Base-by-base conservation (phyloP, 371 early-diverging fungal species). In the Mucor racemosus region DNA sequence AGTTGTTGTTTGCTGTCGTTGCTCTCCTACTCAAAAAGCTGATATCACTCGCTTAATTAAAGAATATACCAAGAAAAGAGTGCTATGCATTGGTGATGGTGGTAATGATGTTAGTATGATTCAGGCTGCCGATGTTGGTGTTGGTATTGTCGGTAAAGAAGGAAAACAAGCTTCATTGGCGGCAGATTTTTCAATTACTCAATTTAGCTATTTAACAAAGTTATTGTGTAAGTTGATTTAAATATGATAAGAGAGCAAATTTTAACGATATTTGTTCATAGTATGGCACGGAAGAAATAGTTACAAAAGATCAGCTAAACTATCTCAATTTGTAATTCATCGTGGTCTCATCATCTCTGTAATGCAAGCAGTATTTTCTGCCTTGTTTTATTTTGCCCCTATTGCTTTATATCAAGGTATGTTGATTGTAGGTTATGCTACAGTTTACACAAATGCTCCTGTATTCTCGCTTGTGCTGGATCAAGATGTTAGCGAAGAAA, bases 51-150 rank as follows among this genome's bases (percentile, higher is more conserved):
- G 89, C 15, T 70, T 96, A 53, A 91, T 99, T 56, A 92, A 92
- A 74, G 76, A 87, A 8, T 83, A 84, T 64, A 93, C 95, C 0
- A 82, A 88, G 26, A 91, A 92, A 64, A 83, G 92, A 4, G 92
- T 97, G 6, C 90, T 92, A 60, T 95, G 95, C 53, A 97, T 99
- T 60, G 99, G 99, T 42, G 99, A 99, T 79, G 99, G 99, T 57
- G 99, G 99, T 56, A 99, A 99, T 76, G 99, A 99, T 77, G 99
- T 99, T 19, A 92, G 94, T 36, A 99, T 99, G 99, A 99, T 99
- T 66, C 96, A 96, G 73, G 96, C 95, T 4, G 99, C 99, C 0
- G 91, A 98, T 79, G 94, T 99, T n/a, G 84, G 91, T 63, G 90
- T 99, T 7, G 99, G 99, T 34, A 95, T 99, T 69, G 96, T 95